phyloP scores from a whole-genome alignment of 139 green algal species.

The Tetraselmis striata region DNA sequence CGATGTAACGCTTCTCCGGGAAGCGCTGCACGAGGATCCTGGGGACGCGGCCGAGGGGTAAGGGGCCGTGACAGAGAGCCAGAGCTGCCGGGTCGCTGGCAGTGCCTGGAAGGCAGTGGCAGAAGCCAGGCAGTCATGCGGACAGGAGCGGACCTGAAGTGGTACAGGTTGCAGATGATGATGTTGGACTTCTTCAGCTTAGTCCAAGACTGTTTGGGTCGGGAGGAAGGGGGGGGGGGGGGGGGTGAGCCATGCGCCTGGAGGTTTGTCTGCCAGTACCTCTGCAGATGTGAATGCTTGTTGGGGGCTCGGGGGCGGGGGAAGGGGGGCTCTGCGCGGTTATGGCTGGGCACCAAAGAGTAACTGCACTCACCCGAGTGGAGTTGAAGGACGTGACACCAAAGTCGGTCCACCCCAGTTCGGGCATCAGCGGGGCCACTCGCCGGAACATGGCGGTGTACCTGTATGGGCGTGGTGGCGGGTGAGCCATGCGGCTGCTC shows the following conservation, averaged over 20 bases:
- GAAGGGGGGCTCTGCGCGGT: too few species aligned
- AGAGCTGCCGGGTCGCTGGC: too few species aligned
- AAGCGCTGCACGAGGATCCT: neutral
- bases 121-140: too few species aligned
- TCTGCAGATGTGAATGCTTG: too few species aligned
- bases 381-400: neutral
- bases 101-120: too few species aligned
- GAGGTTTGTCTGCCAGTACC: too few species aligned
- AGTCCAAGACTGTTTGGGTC: neutral
- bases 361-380: neutral
- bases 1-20: neutral
- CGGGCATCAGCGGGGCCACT: neutral
- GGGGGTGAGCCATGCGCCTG: neutral
- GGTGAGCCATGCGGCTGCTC: too few species aligned
- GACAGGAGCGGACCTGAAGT: neutral
- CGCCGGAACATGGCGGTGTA: neutral
- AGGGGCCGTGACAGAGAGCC: too few species aligned
- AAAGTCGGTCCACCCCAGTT: neutral
- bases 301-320: too few species aligned
- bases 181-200: neutral
- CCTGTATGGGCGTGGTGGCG: too few species aligned
- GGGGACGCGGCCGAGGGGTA: neutral
- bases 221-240: neutral
- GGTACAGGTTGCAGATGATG: neutral
- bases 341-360: too few species aligned